phyloP scores from a whole-genome alignment of 345 rosid species.

The Turritis glabra region DNA sequence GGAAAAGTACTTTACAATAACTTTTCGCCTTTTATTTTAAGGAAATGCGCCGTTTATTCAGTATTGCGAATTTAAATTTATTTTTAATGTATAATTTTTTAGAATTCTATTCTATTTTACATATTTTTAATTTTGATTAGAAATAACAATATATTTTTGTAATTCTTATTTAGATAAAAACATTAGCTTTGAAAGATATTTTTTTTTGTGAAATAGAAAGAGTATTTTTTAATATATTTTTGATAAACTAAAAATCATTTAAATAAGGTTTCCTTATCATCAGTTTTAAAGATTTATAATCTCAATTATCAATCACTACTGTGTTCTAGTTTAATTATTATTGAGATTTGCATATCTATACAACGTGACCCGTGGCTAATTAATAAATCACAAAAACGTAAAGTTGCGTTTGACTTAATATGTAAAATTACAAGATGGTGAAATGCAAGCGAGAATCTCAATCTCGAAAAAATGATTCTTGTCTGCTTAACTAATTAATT shows the following conservation, averaged over 20 bases:
- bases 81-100: not conserved
- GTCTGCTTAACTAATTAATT: conserved; percentile 23
- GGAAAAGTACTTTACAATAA: not conserved
- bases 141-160: too few species aligned
- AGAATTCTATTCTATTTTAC: not conserved
- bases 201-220: too few species aligned
- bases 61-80: too few species aligned
- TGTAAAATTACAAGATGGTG: conserved; percentile 15
- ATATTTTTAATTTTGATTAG: not conserved
- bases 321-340: not conserved
- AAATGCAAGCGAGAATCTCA: conserved; percentile 19
- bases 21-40: not conserved
- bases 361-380: conserved; percentile 16
- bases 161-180: too few species aligned
- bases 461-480: conserved; percentile 29
- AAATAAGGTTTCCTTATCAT: not conserved
- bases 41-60: too few species aligned
- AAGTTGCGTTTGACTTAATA: not conserved
- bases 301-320: too few species aligned
- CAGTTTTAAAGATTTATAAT: not conserved
- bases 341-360: conserved; percentile 5
- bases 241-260: not conserved
- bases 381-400: not conserved
- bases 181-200: too few species aligned
- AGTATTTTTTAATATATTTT: not conserved